A percentile compares a stretch with the other conserved stretches of the same genome.
Evolutionary conservation across 2,329 filamentous ascomycete species (phyloP).

Genomic region (Aspergillus glaucus): DNA sequence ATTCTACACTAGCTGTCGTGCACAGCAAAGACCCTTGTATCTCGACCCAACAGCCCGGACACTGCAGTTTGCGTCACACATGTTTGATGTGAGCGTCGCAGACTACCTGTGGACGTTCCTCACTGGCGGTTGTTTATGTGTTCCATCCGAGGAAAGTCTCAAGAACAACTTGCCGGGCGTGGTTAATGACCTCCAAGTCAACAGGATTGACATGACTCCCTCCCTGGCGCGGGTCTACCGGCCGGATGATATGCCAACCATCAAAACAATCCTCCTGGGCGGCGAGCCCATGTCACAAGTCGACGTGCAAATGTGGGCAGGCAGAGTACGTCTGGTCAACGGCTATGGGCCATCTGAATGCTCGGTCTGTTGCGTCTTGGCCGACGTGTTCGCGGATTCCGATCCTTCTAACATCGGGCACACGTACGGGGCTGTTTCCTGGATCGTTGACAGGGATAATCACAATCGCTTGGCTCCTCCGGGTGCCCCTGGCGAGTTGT

Average conservation of each 20-base stretch:
- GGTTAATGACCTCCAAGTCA: conserved; percentile 36
- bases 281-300: background rate
- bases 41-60: conserved; percentile 36
- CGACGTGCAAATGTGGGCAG: background rate
- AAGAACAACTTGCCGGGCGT: conserved; percentile 32
- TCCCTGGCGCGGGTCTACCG: conserved; percentile 13
- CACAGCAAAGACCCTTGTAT: conserved; percentile 42
- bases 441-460: background rate
- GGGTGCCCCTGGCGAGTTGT: background rate
- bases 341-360: background rate
- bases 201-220: conserved; percentile 46
- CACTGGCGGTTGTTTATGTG: conserved; percentile 40
- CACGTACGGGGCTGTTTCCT: background rate
- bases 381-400: background rate
- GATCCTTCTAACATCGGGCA: background rate
- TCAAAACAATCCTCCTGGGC: background rate
- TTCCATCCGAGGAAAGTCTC: conserved; percentile 37
- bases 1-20: conserved; percentile 44
- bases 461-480: background rate
- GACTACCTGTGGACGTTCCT: conserved; percentile 27
- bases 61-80: conserved; percentile 40
- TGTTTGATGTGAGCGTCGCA: conserved; percentile 39
- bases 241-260: background rate
- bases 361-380: background rate
- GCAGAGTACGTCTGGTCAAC: background rate